Percentiles rank a stretch among this genome's conserved stretches.
Evolutionary conservation across 1,284 basidiomycete genomes (phyloP).

Genomic region (Trichosporon ovoides): DNA sequence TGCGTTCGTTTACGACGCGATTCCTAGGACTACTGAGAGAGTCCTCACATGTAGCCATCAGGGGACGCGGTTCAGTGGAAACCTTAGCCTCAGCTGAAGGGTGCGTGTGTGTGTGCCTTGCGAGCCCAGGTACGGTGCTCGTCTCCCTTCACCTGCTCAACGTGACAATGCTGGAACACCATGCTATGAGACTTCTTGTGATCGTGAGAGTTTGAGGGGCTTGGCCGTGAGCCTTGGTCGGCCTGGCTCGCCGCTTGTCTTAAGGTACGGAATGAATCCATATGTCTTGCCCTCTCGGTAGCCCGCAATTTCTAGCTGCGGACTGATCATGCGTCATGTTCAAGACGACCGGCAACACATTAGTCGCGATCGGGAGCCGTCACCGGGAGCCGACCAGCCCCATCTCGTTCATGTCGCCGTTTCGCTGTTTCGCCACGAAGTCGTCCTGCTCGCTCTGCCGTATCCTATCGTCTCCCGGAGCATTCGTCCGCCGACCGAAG

Average conservation of each 20-base stretch:
- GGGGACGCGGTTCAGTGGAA: not conserved
- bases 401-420: too few relatives aligned
- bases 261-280: constrained; percentile 1
- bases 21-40: not conserved
- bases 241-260: not conserved
- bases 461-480: too few relatives aligned
- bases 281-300: too few relatives aligned
- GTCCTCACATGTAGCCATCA: constrained; percentile 2
- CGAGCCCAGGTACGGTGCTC: not conserved
- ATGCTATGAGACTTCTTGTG: not conserved
- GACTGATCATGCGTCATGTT: too few relatives aligned
- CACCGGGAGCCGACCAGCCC: too few relatives aligned
- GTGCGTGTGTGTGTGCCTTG: not conserved
- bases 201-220: constrained; percentile 1
- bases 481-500: not conserved
- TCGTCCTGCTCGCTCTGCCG: too few relatives aligned
- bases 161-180: constrained; percentile 1
- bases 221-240: not conserved
- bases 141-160: not conserved
- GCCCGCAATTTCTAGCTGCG: not conserved
- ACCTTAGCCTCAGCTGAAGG: not conserved
- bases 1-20: not conserved
- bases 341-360: too few relatives aligned
- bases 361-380: too few relatives aligned
- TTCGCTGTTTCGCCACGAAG: too few relatives aligned